phyloP scores from a whole-genome alignment of 2,329 filamentous ascomycete genomes.

The Ophiocordyceps camponoti-saundersi region DNA sequence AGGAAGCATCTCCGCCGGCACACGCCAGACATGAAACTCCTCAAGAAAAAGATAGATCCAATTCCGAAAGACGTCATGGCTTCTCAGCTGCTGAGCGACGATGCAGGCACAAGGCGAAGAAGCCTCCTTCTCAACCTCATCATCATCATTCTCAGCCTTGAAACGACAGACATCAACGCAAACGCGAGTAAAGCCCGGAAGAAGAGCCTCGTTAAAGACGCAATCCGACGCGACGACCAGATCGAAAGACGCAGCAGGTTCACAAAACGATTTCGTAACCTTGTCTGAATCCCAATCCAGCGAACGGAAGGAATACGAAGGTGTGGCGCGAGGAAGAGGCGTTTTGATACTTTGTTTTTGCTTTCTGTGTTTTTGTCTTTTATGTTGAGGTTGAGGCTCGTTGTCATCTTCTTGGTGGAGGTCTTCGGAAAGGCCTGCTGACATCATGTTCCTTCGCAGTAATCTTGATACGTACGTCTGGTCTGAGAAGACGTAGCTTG shows the following conservation, averaged over 20 bases:
- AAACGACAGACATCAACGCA: slow-evolving; percentile 52
- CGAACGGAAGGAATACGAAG: slow-evolving; percentile 31
- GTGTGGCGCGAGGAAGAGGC: no score
- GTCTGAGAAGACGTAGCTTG: slow-evolving; percentile 65
- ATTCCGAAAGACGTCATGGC: slow-evolving; percentile 66
- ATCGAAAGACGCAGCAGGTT: slow-evolving; percentile 37
- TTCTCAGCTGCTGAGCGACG: slow-evolving; percentile 76
- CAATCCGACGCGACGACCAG: slow-evolving; percentile 77
- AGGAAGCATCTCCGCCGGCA: slow-evolving; percentile 47
- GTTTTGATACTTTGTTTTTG: no score
- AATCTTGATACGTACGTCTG: slow-evolving; percentile 70
- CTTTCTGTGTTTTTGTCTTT: background rate
- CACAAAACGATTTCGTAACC: slow-evolving; percentile 26
- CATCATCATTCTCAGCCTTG: slow-evolving; percentile 4
- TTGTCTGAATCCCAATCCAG: slow-evolving; percentile 73
- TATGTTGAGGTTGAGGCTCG: background rate
- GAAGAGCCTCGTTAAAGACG: slow-evolving; percentile 81
- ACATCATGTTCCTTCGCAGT: slow-evolving; percentile 57
- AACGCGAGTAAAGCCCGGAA: slow-evolving; percentile 66
- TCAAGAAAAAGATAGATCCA: slow-evolving; percentile 57
- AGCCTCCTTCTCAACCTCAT: background rate
- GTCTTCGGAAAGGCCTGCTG: slow-evolving; percentile 26
- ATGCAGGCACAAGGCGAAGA: slow-evolving; percentile 49
- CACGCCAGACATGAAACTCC: slow-evolving; percentile 58
- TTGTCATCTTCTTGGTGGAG: background rate